A percentile compares a stretch with the other conserved stretches of the same genome.
Evolutionary conservation across 441 rosid genomes (phyloP).

Genomic region (Rhodomyrtus psidioides): DNA sequence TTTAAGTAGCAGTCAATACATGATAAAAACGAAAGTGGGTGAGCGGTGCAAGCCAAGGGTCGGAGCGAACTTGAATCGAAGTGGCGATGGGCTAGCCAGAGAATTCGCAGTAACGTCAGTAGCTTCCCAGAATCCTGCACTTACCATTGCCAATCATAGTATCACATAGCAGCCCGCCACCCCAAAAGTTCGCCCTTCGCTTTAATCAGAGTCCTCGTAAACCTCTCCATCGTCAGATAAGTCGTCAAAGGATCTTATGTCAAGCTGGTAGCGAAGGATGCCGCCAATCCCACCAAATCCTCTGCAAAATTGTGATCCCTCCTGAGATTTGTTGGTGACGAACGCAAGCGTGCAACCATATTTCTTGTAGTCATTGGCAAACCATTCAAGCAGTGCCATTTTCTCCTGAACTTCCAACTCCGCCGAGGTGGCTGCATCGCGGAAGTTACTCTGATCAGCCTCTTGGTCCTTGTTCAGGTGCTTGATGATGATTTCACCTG

Average conservation of each 20-base stretch:
- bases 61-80: background rate
- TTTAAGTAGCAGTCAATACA: background rate
- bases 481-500: conserved; percentile 37
- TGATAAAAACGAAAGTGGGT: background rate
- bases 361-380: conserved; percentile 56
- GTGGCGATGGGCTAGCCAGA: background rate
- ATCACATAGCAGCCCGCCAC: background rate
- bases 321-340: conserved; percentile 60
- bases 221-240: conserved; percentile 44
- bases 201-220: conserved; percentile 45
- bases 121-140: background rate
- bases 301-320: conserved; percentile 61
- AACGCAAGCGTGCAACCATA: conserved; percentile 55
- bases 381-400: conserved; percentile 48
- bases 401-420: conserved; percentile 58
- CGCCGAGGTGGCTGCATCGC: conserved; percentile 33
- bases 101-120: background rate
- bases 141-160: background rate
- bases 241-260: conserved; percentile 56
- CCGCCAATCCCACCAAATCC: conserved; percentile 65
- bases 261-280: conserved; percentile 58
- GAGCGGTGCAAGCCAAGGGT: background rate
- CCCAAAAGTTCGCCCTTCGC: background rate
- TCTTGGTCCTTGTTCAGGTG: conserved; percentile 50
- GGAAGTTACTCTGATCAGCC: conserved; percentile 47